Evolutionary conservation across 345 rosid genomes (phyloP).

Genomic region (Noccaea caerulescens): DNA sequence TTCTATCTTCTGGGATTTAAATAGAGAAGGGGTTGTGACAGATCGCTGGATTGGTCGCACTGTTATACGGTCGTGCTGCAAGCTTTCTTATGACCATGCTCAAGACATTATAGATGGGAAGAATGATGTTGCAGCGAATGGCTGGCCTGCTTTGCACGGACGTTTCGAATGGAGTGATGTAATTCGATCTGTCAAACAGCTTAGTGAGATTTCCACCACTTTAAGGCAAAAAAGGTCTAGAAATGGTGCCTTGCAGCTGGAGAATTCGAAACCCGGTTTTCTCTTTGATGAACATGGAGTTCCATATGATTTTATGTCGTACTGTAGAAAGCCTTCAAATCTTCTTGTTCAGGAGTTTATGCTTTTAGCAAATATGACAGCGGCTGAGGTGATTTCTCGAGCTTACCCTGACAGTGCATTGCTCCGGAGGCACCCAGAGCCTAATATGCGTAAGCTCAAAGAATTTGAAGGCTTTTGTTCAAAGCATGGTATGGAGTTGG

Average conservation of each 20-base stretch:
- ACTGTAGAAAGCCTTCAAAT: conserved; percentile 54
- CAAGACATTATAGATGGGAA: conserved; percentile 65
- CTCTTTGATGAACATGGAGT: conserved; percentile 72
- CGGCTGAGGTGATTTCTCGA: conserved; percentile 85
- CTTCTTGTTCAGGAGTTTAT: conserved; percentile 90
- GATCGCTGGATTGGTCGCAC: conserved; percentile 85
- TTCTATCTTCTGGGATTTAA: conserved; percentile 82
- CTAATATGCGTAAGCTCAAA: conserved; percentile 78
- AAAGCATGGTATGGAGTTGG: conserved; percentile 73
- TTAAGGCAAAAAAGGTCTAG: conserved; percentile 64
- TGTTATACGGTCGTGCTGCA: conserved; percentile 79
- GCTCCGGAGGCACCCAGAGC: conserved; percentile 88
- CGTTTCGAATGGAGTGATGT: conserved; percentile 70
- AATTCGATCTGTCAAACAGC: conserved; percentile 57
- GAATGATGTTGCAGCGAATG: conserved; percentile 39
- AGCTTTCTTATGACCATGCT: conserved; percentile 82
- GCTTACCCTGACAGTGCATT: conserved; percentile 80
- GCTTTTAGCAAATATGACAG: conserved; percentile 89
- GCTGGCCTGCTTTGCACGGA: conserved; percentile 64
- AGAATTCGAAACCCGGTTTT: conserved; percentile 58
- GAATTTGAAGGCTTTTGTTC: conserved; percentile 81
- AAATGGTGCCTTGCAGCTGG: conserved; percentile 79
- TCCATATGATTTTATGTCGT: conserved; percentile 63
- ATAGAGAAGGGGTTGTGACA: conserved; percentile 56
- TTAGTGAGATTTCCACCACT: conserved; percentile 60